Base-by-base conservation (phyloP, 805 yeast genomes). In the Komagataella pastoris region DNA sequence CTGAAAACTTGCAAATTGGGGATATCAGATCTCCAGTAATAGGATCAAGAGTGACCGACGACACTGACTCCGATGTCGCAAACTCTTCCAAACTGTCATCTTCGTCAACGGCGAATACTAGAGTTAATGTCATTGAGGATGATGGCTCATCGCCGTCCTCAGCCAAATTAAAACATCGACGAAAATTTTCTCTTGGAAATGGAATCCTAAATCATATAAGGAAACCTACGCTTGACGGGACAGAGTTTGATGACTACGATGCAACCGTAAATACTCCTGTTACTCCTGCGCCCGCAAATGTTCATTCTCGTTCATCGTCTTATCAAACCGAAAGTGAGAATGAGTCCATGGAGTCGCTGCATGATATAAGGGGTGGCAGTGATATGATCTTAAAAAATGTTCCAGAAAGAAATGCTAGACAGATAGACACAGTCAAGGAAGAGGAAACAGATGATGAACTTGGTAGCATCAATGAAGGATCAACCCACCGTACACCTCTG, bases 121-220 rank as follows among this genome's bases (percentile, higher is more conserved):
- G 19, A 10, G 23, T 7, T 43, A 49, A 40, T 10, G 46, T 36
- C 6, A 44, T 7, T 46, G 58, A 56, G 49, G 65, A 56, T 49
- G 57, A 53, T 23, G 56, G 59, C 56, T 17, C 56, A 54, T 17
- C 65, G 61, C 51, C 44, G 8, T 23, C 7, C 36, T 17, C 46
- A 46, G 46, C 17, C 3, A 24, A 3, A 24, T 36, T 23, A 50
- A 66, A 72, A 12, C 86, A 80, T 58, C 72, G 83, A 59, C 67
- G 86, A 50, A 81, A 79, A 61, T 81, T 81, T 58, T 80, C 85
- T 1, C 70, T 81, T 55, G 86, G 86, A 10, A 78, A 76, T 54
- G 69, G 78, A 5, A 68, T 80, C 21, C 64, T 80, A 49, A 75
- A 75, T 5, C 71, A 74, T 54, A 67, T 80, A 57, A 74, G 78